A percentile compares a stretch with the other conserved stretches of the same genome.
Evolutionary conservation across 1,284 basidiomycete species (phyloP).

Genomic region (Malassezia sp.): DNA sequence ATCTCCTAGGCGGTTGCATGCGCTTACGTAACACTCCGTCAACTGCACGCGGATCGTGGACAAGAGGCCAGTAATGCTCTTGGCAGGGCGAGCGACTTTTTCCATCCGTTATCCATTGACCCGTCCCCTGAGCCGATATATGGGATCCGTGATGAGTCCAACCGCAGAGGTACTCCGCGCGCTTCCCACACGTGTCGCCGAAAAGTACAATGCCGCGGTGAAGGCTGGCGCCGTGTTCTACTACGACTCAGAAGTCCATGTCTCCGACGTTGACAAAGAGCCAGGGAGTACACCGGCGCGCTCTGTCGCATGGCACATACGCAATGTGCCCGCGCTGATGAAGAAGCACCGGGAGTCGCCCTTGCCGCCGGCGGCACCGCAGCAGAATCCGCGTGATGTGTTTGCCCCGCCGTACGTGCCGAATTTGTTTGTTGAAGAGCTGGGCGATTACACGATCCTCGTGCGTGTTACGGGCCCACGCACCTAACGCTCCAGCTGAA

Average conservation of each 20-base stretch:
- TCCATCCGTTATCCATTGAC: too few relatives aligned
- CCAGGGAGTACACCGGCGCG: background rate
- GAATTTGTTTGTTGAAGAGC: constrained; percentile 31
- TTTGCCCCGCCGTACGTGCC: constrained; percentile 45
- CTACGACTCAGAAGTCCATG: constrained; percentile 27
- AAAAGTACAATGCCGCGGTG: constrained; percentile 26
- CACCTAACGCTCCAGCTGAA: constrained; percentile 21
- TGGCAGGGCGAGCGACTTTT: too few relatives aligned
- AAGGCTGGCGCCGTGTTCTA: constrained; percentile 31
- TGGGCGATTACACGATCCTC: constrained; percentile 28
- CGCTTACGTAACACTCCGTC: too few relatives aligned
- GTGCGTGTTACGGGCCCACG: too few relatives aligned
- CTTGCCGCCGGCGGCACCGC: constrained; percentile 19
- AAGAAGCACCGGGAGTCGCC: too few relatives aligned
- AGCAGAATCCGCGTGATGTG: constrained; percentile 34
- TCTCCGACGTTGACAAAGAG: constrained; percentile 5
- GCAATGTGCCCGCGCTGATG: constrained; percentile 35
- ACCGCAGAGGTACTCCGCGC: too few relatives aligned
- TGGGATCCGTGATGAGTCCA: too few relatives aligned
- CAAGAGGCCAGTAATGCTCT: too few relatives aligned
- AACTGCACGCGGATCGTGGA: too few relatives aligned
- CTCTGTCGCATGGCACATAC: constrained; percentile 27
- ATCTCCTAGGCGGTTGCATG: too few relatives aligned
- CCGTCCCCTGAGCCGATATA: too few relatives aligned
- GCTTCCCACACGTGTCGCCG: too few relatives aligned